Evolutionary conservation across 1,139 yeast genomes (phyloP).

Genomic region (Komagataea norvegica): DNA sequence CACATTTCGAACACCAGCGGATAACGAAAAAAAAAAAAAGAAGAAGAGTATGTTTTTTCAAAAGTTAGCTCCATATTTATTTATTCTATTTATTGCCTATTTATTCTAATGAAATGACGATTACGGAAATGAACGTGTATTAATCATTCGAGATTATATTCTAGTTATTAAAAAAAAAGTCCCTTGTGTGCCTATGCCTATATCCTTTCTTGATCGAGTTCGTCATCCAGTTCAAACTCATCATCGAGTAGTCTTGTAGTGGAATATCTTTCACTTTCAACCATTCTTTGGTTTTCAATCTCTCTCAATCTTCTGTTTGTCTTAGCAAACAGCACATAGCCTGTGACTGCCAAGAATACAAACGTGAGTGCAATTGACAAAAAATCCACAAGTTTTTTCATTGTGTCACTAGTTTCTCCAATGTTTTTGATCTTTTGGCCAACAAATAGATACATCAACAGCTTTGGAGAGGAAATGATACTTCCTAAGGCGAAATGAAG

Average conservation of each 20-base stretch:
- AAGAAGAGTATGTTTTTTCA: too few species aligned
- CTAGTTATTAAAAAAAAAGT: too few species aligned
- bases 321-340: constrained; percentile 65
- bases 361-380: constrained; percentile 58
- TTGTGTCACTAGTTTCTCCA: constrained; percentile 53
- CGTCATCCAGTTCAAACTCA: constrained; percentile 12
- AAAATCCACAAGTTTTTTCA: constrained; percentile 56
- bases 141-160: too few species aligned
- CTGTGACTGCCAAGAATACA: constrained; percentile 53
- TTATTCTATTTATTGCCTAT: constrained; percentile 1
- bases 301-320: constrained; percentile 35
- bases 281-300: constrained; percentile 20
- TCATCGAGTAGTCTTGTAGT: constrained; percentile 7
- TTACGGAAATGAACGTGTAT: too few species aligned
- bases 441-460: constrained; percentile 69
- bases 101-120: background rate
- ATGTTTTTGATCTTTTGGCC: constrained; percentile 73
- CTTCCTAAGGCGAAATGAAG: constrained; percentile 68
- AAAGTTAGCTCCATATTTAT: too few species aligned
- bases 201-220: constrained; percentile 4
- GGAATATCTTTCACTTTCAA: constrained; percentile 7
- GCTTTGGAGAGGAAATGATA: constrained; percentile 72
- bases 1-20: background rate
- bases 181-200: too few species aligned
- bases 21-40: background rate